A percentile compares a stretch with the other conserved stretches of the same genome.
Evolutionary conservation across 352 stramenopile genomes (phyloP).

Genomic region (Phytophthora uliginosa): DNA sequence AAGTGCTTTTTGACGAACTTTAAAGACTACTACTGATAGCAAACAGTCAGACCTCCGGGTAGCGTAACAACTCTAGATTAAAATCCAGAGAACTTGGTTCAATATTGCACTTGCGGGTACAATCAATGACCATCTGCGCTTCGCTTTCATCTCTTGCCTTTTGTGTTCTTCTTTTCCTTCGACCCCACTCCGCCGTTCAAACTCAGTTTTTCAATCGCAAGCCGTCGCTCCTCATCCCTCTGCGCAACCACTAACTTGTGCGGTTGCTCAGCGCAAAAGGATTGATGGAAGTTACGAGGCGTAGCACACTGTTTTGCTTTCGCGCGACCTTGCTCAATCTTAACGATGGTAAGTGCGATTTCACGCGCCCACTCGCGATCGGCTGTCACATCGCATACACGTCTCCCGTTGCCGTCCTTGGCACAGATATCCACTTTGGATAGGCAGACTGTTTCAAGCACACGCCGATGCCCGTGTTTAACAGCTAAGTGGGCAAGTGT

Average conservation of each 20-base stretch:
- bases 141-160: neutral
- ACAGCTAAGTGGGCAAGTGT: conserved; percentile 31
- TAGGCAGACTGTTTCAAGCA: conserved; percentile 9
- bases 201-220: neutral
- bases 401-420: conserved; percentile 10
- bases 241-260: neutral
- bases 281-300: neutral
- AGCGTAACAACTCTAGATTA: too few relatives aligned
- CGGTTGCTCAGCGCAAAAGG: neutral
- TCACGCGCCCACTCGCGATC: neutral
- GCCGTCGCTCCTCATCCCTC: too few relatives aligned
- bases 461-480: conserved; percentile 13
- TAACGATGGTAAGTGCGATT: neutral
- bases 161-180: neutral
- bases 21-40: too few relatives aligned
- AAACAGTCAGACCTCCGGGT: too few relatives aligned
- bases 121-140: too few relatives aligned
- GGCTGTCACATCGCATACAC: neutral
- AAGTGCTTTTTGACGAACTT: too few relatives aligned
- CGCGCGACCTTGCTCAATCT: neutral
- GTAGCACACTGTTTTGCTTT: neutral
- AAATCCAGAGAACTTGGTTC: neutral
- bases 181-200: neutral
- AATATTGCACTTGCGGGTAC: neutral
- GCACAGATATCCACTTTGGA: conserved; percentile 12